Base-by-base conservation (phyloP, 805 yeast species). In the Jamesozyma piceae region DNA sequence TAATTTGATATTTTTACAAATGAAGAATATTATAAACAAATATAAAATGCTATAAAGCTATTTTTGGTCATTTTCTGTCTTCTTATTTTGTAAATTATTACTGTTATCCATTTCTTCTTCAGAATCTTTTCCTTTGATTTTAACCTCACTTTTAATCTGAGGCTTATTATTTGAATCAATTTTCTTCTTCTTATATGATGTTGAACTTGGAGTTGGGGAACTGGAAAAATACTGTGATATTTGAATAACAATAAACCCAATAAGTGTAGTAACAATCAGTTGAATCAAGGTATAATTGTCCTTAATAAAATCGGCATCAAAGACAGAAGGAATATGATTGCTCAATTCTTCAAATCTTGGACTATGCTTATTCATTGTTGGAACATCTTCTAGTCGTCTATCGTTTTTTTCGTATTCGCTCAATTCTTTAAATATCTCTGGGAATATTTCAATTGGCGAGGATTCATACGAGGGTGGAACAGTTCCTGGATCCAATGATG, bases 341-440 rank as follows among this genome's bases (percentile, higher is more conserved):
- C 43, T 38, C 39, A 48, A 42, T 4, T 43, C 52, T 10, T 38
- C 29, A 46, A 44, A 55, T 31, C 60, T 54, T 15, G 71, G 63
- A 38, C 63, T 49, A 41, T 60, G 55, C 38, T 58, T 50, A 36
- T 64, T 62, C 46, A 58, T 64, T 15, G 46, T 39, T 8, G 30
- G 10, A 34, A 57, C 61, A 19, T 63, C 65, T 10, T 52, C 45
- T 6, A 54, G 52, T 10, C 47, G 47, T 48, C 67, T 67, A 37
- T 71, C 60, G 52, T 79, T 77, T 44, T 80, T 64, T 50, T 82
- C 87, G 30, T 68, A 60, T 43, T 66, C 68, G 40, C 51, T 57
- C 54, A 56, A 49, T 11, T 66, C 36, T 10, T 39, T 17, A 28
- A 37, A 48, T 33, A 44, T 9, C 17, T 37, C 41, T 14, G 42